phyloP scores from a whole-genome alignment of 1,284 basidiomycete species.

The Quambalaria eucalypti region DNA sequence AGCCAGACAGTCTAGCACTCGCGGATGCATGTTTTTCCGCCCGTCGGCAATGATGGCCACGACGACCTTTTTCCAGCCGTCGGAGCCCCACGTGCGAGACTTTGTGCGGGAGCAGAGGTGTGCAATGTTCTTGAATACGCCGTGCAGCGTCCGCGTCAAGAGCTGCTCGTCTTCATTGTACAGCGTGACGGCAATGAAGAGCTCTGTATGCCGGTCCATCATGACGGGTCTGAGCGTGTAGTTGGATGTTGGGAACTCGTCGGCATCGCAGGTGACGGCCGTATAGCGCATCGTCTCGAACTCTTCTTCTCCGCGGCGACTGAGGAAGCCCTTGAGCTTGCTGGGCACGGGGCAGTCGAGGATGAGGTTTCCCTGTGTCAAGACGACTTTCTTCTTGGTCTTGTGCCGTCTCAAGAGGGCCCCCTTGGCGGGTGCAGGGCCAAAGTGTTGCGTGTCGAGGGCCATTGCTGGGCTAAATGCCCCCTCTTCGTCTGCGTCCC shows the following conservation, averaged over 20 bases:
- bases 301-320: conserved; percentile 70
- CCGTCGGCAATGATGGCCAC: conserved; percentile 78
- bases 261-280: conserved; percentile 54
- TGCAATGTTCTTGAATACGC: conserved; percentile 64
- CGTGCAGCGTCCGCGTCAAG: conserved; percentile 88
- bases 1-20: conserved; percentile 74
- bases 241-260: conserved; percentile 74
- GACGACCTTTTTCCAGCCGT: conserved; percentile 81
- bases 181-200: conserved; percentile 79
- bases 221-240: conserved; percentile 79
- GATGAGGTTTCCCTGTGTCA: conserved; percentile 47
- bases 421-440: conserved; percentile 35
- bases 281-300: conserved; percentile 61
- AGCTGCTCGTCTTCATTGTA: conserved; percentile 81
- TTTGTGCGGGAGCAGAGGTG: conserved; percentile 78
- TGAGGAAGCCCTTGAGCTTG: conserved; percentile 57
- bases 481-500: conserved; percentile 5
- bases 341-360: conserved; percentile 47
- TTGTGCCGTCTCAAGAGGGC: conserved; percentile 43
- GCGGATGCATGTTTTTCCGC: conserved; percentile 79
- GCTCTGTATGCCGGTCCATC: conserved; percentile 68
- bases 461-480: neutral
- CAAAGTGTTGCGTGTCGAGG: conserved; percentile 25
- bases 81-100: conserved; percentile 87
- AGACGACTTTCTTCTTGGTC: conserved; percentile 47